A percentile compares a stretch with the other conserved stretches of the same genome.
Conservation (phyloP, 495 filamentous ascomycete genomes). For the Aspergillus cristatus region DNA sequence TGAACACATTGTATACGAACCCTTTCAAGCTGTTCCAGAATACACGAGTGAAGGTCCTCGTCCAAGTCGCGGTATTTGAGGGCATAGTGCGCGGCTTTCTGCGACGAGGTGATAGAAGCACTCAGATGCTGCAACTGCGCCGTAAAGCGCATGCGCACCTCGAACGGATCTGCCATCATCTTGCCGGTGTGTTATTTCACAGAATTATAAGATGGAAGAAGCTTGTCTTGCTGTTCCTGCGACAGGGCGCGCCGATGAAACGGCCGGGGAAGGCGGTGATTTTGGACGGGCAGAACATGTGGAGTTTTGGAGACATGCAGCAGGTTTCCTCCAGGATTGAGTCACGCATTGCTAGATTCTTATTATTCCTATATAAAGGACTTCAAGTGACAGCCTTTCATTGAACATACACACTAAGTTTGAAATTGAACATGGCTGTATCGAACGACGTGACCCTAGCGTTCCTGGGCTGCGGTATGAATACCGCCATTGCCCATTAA, state of each 20-base stretch:
- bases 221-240: too few relatives aligned
- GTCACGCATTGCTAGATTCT: too few relatives aligned
- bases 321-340: too few relatives aligned
- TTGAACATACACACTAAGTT: too few relatives aligned
- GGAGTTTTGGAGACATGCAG: constrained; percentile 2
- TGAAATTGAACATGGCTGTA: too few relatives aligned
- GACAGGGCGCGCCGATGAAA: too few relatives aligned
- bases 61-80: constrained; percentile 85
- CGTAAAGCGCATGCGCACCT: constrained; percentile 96
- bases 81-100: constrained; percentile 91
- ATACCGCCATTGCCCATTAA: too few relatives aligned
- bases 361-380: too few relatives aligned
- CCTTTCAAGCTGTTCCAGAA: constrained; percentile 85
- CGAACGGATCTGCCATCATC: constrained; percentile 88
- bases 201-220: constrained; percentile 1
- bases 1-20: constrained; percentile 33
- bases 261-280: constrained; percentile 7
- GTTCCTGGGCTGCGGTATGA: too few relatives aligned
- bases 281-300: constrained; percentile 12
- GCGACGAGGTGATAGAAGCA: constrained; percentile 76
- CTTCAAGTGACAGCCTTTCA: too few relatives aligned
- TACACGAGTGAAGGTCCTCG: constrained; percentile 95
- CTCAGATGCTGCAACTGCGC: constrained; percentile 77
- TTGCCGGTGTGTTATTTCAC: constrained; percentile 3
- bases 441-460: too few relatives aligned